Percentiles rank a stretch among this genome's conserved stretches.
Conservation (phyloP, 345 rosid species). For the Hibiscus tridactylites region DNA sequence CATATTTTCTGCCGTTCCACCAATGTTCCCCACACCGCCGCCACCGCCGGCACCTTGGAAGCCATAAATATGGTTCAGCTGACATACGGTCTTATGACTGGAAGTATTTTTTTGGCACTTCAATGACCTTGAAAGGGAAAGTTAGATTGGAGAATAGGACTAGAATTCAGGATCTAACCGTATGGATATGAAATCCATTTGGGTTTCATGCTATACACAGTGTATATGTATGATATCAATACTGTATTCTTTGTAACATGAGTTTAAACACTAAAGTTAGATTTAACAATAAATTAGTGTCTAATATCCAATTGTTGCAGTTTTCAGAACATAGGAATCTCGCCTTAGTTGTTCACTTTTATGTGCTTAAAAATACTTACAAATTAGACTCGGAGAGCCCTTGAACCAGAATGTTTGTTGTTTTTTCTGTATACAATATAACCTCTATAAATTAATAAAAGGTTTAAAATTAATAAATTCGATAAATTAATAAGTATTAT, state of each 20-base stretch:
- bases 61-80: constrained; percentile 38
- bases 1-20: constrained; percentile 80
- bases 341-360: too few species aligned
- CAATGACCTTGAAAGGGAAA: constrained; percentile 14
- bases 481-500: too few species aligned
- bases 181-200: constrained; percentile 17
- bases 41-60: constrained; percentile 99
- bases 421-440: too few species aligned
- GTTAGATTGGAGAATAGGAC: constrained; percentile 1
- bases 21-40: constrained; percentile 90
- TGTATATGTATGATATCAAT: constrained; percentile 26
- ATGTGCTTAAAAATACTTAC: too few species aligned
- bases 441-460: too few species aligned
- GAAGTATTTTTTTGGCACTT: constrained; percentile 11
- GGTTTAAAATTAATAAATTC: too few species aligned
- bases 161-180: constrained; percentile 10
- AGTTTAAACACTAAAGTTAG: constrained; percentile 12
- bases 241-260: constrained; percentile 30
- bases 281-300: constrained; percentile 18
- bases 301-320: not conserved
- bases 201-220: constrained; percentile 17
- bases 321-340: too few species aligned
- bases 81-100: too few species aligned
- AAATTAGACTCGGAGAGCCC: too few species aligned
- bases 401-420: too few species aligned